These are phyloP conservation scores for Septoria petroselini DNA, from an alignment of 2,329 filamentous ascomycete genomes.

Conservation along the genomic window DNA sequence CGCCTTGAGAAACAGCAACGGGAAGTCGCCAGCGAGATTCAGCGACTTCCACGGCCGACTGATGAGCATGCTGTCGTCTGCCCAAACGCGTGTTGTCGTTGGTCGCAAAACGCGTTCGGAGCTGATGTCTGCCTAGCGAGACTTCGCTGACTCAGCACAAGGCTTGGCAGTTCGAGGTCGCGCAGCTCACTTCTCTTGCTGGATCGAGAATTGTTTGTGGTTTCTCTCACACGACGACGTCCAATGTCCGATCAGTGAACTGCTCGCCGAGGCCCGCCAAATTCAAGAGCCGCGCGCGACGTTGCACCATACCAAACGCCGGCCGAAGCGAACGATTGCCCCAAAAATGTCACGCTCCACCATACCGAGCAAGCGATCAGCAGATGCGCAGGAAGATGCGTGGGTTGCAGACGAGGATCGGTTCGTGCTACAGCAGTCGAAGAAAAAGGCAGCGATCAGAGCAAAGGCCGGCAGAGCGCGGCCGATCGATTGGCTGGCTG, in stretches of 20 bases:
- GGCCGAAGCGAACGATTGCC: conserved; percentile 1
- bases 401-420: conserved; percentile 95
- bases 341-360: conserved; percentile 35
- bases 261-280: conserved; percentile 1
- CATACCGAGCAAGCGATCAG: conserved; percentile 42
- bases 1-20: conserved; percentile 62
- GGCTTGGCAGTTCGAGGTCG: background rate
- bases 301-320: conserved; percentile 13
- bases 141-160: background rate
- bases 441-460: conserved; percentile 95
- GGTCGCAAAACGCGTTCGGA: background rate
- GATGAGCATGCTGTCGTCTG: conserved; percentile 7
- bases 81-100: conserved; percentile 6
- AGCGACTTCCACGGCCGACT: conserved; percentile 24
- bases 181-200: conserved; percentile 1
- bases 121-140: background rate
- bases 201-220: conserved; percentile 10
- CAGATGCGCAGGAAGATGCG: conserved; percentile 49
- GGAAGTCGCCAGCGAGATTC: conserved; percentile 39
- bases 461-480: conserved; percentile 87
- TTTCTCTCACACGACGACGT: background rate
- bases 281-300: conserved; percentile 9
- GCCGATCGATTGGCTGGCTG: conserved; percentile 89
- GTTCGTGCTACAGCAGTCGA: conserved; percentile 93
- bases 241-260: conserved; percentile 2